Base-by-base conservation (phyloP, 805 yeast species). In the Candida adriatica region DNA sequence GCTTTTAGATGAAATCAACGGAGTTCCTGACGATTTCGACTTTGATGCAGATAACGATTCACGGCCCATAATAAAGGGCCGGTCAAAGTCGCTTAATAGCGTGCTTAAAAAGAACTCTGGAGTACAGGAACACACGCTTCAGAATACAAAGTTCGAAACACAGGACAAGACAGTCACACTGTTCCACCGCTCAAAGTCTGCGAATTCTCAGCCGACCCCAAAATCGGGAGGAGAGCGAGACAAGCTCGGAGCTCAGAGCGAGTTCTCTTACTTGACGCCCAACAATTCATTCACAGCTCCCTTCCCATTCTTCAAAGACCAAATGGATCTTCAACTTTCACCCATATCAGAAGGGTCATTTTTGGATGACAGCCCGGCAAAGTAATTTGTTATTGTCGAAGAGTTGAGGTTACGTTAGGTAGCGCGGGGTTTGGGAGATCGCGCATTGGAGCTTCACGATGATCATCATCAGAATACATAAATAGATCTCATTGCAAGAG, bases 1-100 rank as follows among this genome's bases (percentile, higher is more conserved):
- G 14, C 52, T 66, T 11, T 34, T 72, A 14, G 76, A 70, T 40
- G 78, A 72, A 46, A 68, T 67, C 28, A 72, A 72, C 38, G 56
- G 49, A 3, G 56, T 71, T 5, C 73, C 76, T 2, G 72, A 64
- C 36, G 69, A 66, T 31, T 62, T 41, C 27, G 58, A 43, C 13
- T 38, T 29, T 20, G 40, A 37, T 9, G 26, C 25, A 7, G 16
- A 30, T 16, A 13, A 17, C n/a, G 17, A 18, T 13, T 4, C 19
- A 5, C 29, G 11, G 14, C n/a, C 13, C n/a, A 13, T 23, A 10
- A 8, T 13, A 23, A n/a, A 23, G 25, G 27, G 35, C 14, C 40
- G 43, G 11, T 25, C 44, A 5, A 46, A 27, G 31, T 38, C 43
- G 1, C 24, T 46, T 24, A 48, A 42, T 14, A 44, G 47, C 26